Evolutionary conservation across 768 basidiomycete species (phyloP).

Genomic region (Serpula lacrymans): DNA sequence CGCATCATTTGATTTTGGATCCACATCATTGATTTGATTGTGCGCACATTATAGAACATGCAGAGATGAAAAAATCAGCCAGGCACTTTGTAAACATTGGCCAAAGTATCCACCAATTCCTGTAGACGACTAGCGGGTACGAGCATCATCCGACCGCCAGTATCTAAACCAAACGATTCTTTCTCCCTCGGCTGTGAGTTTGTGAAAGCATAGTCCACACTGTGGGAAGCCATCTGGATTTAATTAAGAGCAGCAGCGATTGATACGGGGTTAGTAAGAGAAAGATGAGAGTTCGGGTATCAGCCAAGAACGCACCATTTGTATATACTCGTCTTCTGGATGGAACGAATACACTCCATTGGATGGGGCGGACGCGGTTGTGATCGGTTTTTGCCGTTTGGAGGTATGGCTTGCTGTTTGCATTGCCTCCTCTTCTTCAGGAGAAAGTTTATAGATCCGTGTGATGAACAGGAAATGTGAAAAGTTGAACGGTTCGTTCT

Average conservation of each 20-base stretch:
- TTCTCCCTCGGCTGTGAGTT: slow-evolving; percentile 50
- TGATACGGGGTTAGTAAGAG: slow-evolving; percentile 40
- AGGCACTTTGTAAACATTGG: slow-evolving; percentile 28
- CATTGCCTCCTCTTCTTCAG: slow-evolving; percentile 58
- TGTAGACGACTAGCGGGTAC: slow-evolving; percentile 43
- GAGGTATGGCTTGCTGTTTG: slow-evolving; percentile 37
- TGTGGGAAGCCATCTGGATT: slow-evolving; percentile 19
- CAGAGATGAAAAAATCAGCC: background rate
- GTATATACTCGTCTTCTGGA: slow-evolving; percentile 78
- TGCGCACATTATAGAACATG: background rate
- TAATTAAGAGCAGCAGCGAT: slow-evolving; percentile 51
- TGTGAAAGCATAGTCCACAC: slow-evolving; percentile 42
- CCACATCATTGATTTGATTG: too few species aligned
- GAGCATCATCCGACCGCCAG: slow-evolving; percentile 63
- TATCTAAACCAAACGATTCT: slow-evolving; percentile 72
- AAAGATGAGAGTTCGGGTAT: too few species aligned
- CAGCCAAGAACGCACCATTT: slow-evolving; percentile 43
- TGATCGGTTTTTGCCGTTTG: slow-evolving; percentile 33
- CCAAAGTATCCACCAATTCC: slow-evolving; percentile 38
- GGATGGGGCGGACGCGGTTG: slow-evolving; percentile 17
- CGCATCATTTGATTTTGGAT: too few species aligned
- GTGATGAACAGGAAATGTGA: slow-evolving; percentile 75
- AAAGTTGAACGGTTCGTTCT: slow-evolving; percentile 67
- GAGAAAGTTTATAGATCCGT: slow-evolving; percentile 70
- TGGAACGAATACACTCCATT: slow-evolving; percentile 76